Evolutionary conservation across 768 basidiomycete genomes (phyloP).

Genomic region (Lactifluus volemus): DNA sequence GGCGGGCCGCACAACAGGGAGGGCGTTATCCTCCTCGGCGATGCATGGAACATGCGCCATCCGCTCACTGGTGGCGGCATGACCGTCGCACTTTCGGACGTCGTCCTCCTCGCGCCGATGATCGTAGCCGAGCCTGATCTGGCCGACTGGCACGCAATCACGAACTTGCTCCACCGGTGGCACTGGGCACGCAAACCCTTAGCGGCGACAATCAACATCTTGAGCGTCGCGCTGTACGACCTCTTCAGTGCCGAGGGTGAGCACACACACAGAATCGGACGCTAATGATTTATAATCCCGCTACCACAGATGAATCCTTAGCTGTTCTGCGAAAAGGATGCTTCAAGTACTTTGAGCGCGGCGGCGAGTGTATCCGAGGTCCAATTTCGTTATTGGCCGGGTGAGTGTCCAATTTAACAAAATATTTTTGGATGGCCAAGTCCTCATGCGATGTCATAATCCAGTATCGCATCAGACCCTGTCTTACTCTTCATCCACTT

Average conservation of each 20-base stretch:
- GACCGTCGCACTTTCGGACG: conserved; percentile 91
- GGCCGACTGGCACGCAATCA: conserved; percentile 44
- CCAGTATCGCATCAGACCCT: conserved; percentile 74
- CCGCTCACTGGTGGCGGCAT: conserved; percentile 97
- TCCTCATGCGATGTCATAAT: conserved; percentile 52
- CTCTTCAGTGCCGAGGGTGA: conserved; percentile 88
- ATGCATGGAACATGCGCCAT: conserved; percentile 99
- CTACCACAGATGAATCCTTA: conserved; percentile 48
- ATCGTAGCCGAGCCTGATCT: conserved; percentile 38
- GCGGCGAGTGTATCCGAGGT: conserved; percentile 80
- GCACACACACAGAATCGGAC: conserved; percentile 26
- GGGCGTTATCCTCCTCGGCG: conserved; percentile 81
- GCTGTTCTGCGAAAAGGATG: conserved; percentile 70
- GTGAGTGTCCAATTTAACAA: conserved; percentile 34
- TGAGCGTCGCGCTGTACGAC: conserved; percentile 75
- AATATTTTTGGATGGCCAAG: conserved; percentile 42
- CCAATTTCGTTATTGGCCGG: conserved; percentile 88
- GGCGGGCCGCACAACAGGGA: conserved; percentile 38
- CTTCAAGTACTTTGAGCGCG: conserved; percentile 95
- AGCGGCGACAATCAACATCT: too few species aligned
- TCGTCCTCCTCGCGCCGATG: conserved; percentile 59
- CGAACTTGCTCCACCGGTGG: conserved; percentile 56
- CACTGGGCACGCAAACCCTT: conserved; percentile 76
- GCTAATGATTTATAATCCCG: background rate
- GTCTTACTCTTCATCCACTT: conserved; percentile 81